These are phyloP conservation scores for Pinus tabuliformis DNA, from an alignment of 75 land plant species.

Conservation along the genomic window DNA sequence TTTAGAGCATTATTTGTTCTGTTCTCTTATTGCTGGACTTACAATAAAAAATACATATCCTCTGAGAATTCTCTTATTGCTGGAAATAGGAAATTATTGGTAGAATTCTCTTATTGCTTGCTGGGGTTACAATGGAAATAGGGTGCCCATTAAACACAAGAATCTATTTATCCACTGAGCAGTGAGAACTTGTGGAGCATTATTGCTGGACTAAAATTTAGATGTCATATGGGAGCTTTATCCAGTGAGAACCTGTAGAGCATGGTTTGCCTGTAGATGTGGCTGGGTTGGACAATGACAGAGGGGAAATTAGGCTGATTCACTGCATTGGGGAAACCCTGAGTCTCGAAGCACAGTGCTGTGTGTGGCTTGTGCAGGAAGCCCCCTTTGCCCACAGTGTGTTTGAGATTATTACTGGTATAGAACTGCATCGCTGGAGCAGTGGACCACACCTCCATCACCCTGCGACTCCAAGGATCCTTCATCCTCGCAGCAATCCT, in stretches of 20 bases:
- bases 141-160: too few species aligned
- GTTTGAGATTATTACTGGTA: slow-evolving; percentile 31
- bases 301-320: slow-evolving; percentile 77
- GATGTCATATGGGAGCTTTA: too few species aligned
- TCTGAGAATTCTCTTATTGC: too few species aligned
- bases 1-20: neutral
- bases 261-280: slow-evolving; percentile 45
- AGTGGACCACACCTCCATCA: slow-evolving; percentile 54
- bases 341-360: slow-evolving; percentile 69
- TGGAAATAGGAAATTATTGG: too few species aligned
- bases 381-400: slow-evolving; percentile 58
- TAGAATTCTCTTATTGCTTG: too few species aligned
- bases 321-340: slow-evolving; percentile 71
- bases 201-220: too few species aligned
- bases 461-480: slow-evolving; percentile 40
- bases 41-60: too few species aligned
- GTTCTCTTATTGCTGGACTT: too few species aligned
- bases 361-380: slow-evolving; percentile 27
- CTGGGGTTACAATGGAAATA: too few species aligned
- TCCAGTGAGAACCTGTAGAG: neutral
- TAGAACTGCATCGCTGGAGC: slow-evolving; percentile 72
- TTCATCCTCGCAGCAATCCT: slow-evolving; percentile 40
- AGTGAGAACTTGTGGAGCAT: too few species aligned
- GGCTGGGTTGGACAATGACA: slow-evolving; percentile 49
- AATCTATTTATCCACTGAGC: too few species aligned